These are phyloP conservation scores for Byssoonygena ceratinophila DNA, from an alignment of 2,329 filamentous ascomycete genomes.

Conservation along the genomic window DNA sequence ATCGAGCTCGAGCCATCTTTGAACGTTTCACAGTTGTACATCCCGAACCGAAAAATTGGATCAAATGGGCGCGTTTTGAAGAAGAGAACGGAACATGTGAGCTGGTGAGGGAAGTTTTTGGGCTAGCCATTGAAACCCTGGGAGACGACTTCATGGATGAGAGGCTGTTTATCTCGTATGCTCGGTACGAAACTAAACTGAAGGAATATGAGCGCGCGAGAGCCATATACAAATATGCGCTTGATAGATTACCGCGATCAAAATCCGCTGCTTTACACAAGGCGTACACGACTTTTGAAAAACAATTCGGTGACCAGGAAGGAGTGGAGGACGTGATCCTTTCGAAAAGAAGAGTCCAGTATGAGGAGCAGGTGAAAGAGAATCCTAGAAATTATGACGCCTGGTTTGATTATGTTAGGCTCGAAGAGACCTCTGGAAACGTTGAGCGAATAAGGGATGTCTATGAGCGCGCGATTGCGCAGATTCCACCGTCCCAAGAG, in stretches of 20 bases:
- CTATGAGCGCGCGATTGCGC: slow-evolving; percentile 90
- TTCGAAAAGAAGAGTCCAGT: slow-evolving; percentile 84
- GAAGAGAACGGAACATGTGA: slow-evolving; percentile 91
- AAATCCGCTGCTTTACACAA: slow-evolving; percentile 79
- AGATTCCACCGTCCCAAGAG: slow-evolving; percentile 87
- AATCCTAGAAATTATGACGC: slow-evolving; percentile 94
- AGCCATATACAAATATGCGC: slow-evolving; percentile 92
- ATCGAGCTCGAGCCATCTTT: slow-evolving; percentile 81
- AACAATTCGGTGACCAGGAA: slow-evolving; percentile 88
- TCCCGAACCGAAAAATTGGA: slow-evolving; percentile 91
- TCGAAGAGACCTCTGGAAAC: slow-evolving; percentile 80
- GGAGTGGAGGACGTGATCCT: slow-evolving; percentile 92
- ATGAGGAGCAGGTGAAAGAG: slow-evolving; percentile 87
- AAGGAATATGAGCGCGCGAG: slow-evolving; percentile 90
- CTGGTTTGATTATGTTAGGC: slow-evolving; percentile 88
- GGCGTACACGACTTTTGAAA: slow-evolving; percentile 93
- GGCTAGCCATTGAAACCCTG: slow-evolving; percentile 73
- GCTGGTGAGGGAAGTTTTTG: slow-evolving; percentile 82
- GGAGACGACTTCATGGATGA: slow-evolving; percentile 96
- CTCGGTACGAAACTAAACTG: slow-evolving; percentile 85
- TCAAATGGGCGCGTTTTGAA: slow-evolving; percentile 97
- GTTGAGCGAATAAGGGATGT: slow-evolving; percentile 76
- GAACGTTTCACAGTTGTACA: slow-evolving; percentile 84
- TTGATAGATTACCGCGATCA: slow-evolving; percentile 82
- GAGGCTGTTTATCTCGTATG: slow-evolving; percentile 87